Percentiles rank a stretch among this genome's conserved stretches.
phyloP scores from a whole-genome alignment of 2,329 filamentous ascomycete genomes.

The Epichloe baconii region DNA sequence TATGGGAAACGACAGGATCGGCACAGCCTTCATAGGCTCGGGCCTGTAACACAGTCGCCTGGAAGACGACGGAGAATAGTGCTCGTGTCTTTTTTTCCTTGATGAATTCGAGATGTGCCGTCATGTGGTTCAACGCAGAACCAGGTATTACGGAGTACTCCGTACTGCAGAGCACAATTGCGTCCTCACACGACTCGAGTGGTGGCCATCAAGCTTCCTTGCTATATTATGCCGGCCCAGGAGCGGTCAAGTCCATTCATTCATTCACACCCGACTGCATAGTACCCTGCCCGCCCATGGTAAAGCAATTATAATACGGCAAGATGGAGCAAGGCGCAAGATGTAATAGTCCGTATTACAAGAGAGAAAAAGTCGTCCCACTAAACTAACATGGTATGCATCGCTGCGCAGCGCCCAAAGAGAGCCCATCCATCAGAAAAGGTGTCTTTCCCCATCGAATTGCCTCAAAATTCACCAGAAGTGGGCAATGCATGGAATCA shows the following conservation, averaged over 20 bases:
- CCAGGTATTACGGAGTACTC: neutral
- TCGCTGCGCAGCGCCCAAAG: neutral
- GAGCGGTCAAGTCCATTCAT: neutral
- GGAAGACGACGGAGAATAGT: neutral
- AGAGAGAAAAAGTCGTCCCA: neutral
- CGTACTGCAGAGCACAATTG: neutral
- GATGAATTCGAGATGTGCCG: neutral
- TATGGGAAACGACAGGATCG: neutral
- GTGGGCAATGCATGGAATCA: slow-evolving; percentile 1
- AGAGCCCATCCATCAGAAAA: neutral
- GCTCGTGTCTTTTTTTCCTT: neutral
- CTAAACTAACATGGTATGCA: neutral
- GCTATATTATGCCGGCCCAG: neutral
- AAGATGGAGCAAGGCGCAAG: neutral
- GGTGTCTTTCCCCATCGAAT: neutral
- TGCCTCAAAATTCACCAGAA: neutral
- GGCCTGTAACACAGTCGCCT: neutral
- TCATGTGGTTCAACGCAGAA: neutral
- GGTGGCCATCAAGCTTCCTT: neutral
- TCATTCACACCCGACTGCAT: neutral
- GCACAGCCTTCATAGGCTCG: neutral
- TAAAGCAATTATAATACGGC: neutral
- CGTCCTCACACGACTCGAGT: neutral
- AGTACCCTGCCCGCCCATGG: neutral
- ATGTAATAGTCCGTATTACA: neutral